Percentiles rank a stretch among this genome's conserved stretches.
phyloP scores from a whole-genome alignment of 169 alveolate genomes.

The Eimeria necatrix region DNA sequence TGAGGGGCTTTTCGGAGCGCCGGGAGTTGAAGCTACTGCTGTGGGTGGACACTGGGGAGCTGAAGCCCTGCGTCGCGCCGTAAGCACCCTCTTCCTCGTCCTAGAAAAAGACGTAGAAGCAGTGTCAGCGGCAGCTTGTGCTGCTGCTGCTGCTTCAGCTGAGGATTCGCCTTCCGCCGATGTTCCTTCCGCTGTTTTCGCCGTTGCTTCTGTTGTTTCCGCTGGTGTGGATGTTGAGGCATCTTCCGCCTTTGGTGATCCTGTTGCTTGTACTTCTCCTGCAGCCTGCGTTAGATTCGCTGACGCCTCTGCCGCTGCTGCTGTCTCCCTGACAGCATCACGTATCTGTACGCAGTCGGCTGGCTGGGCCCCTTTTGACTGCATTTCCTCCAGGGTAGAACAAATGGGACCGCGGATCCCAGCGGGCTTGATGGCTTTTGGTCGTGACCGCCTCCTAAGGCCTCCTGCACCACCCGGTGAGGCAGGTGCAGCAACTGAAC shows the following conservation, averaged over 20 bases:
- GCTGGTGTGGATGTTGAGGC: neutral
- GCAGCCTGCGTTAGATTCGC: neutral
- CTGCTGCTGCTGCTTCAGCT: conserved; percentile 14
- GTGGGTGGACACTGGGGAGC: neutral
- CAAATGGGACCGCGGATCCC: neutral
- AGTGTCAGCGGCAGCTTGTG: neutral
- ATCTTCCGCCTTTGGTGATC: neutral
- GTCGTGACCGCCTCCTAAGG: neutral
- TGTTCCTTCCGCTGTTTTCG: neutral
- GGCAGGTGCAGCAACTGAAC: neutral
- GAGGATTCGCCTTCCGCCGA: neutral
- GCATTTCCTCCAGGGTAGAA: neutral
- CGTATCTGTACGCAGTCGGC: conserved; percentile 2
- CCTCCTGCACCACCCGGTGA: neutral
- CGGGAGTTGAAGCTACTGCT: neutral
- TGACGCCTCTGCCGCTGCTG: neutral
- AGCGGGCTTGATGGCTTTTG: neutral
- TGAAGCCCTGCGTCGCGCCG: neutral
- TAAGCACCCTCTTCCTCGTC: neutral
- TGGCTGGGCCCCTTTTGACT: neutral
- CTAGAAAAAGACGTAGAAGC: neutral
- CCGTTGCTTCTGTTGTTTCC: neutral
- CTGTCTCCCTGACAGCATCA: conserved; percentile 1
- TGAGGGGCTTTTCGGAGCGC: neutral
- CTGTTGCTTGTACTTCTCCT: neutral